Evolutionary conservation across 306 rosid species (phyloP).

Genomic region (Inga leiocalycina): DNA sequence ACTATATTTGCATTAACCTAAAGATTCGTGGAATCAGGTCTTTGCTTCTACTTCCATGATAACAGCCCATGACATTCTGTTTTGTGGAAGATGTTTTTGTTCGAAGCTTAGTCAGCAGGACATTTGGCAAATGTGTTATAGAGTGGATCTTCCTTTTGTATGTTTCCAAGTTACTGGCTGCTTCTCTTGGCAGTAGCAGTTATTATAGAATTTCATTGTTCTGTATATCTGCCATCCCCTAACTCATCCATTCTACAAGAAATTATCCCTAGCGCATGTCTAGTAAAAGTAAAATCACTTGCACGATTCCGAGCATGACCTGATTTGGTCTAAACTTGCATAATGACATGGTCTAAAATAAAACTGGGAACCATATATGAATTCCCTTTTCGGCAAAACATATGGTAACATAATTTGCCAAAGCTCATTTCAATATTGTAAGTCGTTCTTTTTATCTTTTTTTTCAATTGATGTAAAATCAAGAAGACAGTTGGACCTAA

Average conservation of each 20-base stretch:
- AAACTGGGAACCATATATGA: neutral
- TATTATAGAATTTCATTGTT: neutral
- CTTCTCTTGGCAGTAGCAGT: neutral
- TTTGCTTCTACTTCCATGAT: neutral
- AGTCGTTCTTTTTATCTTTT: neutral
- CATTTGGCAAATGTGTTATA: neutral
- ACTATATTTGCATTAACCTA: neutral
- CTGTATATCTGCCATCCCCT: conserved; percentile 3
- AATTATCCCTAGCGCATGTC: neutral
- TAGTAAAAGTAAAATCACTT: conserved; percentile 13
- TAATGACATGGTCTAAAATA: neutral
- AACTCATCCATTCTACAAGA: neutral
- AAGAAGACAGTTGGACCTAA: neutral
- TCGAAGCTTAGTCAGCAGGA: neutral
- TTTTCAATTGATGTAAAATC: neutral
- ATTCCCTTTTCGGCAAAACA: neutral
- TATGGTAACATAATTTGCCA: neutral
- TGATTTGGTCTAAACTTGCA: neutral
- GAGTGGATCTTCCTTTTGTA: conserved; percentile 1
- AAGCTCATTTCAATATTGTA: neutral
- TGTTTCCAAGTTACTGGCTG: neutral
- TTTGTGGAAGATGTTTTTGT: conserved; percentile 18
- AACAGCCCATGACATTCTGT: neutral
- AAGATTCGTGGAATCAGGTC: neutral
- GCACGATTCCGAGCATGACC: conserved; percentile 6